phyloP scores from a whole-genome alignment of 495 filamentous ascomycete species.

The Aeminium ludgeri region DNA sequence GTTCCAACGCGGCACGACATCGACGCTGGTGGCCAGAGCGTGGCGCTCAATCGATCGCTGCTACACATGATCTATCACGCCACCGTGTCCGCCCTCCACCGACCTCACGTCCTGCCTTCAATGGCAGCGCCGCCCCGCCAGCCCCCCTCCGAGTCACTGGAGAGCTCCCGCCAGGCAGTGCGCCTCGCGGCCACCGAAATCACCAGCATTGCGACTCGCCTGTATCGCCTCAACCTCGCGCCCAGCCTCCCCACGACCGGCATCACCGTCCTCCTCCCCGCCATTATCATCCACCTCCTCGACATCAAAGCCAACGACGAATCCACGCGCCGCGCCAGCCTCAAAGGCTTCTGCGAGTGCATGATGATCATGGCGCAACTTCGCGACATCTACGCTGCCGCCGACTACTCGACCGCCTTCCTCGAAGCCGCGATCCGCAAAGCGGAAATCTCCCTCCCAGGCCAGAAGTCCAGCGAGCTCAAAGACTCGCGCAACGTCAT shows the following conservation, averaged over 20 bases:
- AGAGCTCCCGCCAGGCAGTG: constrained; percentile 63
- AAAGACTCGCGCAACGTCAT: constrained; percentile 13
- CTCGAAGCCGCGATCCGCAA: constrained; percentile 70
- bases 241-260: constrained; percentile 71
- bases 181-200: constrained; percentile 64
- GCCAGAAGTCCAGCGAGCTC: constrained; percentile 8
- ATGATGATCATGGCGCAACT: constrained; percentile 70
- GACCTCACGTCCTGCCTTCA: constrained; percentile 69
- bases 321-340: constrained; percentile 46
- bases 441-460: constrained; percentile 42
- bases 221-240: constrained; percentile 52
- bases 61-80: constrained; percentile 83
- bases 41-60: constrained; percentile 60
- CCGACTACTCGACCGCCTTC: constrained; percentile 73
- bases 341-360: constrained; percentile 67
- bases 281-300: constrained; percentile 78
- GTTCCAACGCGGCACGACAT: constrained; percentile 32
- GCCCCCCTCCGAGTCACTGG: constrained; percentile 43
- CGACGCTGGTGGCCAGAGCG: constrained; percentile 28
- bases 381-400: constrained; percentile 69
- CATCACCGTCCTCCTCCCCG: constrained; percentile 74
- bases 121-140: constrained; percentile 37
- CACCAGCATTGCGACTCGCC: constrained; percentile 55
- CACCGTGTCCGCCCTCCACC: constrained; percentile 70
- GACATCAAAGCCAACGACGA: constrained; percentile 68